Evolutionary conservation across 306 rosid genomes (phyloP).

Genomic region (Senna tora): DNA sequence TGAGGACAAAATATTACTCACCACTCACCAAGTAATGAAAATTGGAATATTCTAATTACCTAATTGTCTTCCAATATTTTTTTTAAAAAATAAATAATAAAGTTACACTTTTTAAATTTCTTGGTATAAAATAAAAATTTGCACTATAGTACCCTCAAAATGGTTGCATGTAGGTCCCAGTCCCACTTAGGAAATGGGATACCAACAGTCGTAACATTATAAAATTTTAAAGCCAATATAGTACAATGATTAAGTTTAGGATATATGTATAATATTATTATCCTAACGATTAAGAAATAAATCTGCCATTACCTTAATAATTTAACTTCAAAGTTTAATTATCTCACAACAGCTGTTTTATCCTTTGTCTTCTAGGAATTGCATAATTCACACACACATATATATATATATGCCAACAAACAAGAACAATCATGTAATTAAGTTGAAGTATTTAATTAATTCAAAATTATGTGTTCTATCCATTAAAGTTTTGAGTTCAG

Average conservation of each 20-base stretch:
- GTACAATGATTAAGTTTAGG: not conserved
- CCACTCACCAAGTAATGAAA: too few species aligned
- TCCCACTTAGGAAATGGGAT: not conserved
- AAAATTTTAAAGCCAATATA: not conserved
- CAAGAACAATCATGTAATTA: constrained; percentile 6
- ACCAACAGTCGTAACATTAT: not conserved
- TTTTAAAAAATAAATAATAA: too few species aligned
- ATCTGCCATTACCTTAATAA: not conserved
- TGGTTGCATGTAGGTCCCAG: not conserved
- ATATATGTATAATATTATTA: not conserved
- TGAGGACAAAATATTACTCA: too few species aligned
- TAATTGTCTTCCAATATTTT: too few species aligned
- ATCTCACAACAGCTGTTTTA: constrained; percentile 20
- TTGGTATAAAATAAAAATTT: not conserved
- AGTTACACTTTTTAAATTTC: too few species aligned
- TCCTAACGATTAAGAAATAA: not conserved
- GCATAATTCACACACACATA: not conserved
- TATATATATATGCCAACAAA: not conserved
- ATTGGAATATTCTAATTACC: too few species aligned
- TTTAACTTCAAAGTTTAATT: too few species aligned
- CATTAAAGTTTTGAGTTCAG: not conserved
- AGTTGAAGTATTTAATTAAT: not conserved
- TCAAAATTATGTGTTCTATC: not conserved
- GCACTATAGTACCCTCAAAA: not conserved
- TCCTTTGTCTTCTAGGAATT: not conserved